Base-by-base conservation (phyloP, 345 rosid species). In the Isatis tinctoria region DNA sequence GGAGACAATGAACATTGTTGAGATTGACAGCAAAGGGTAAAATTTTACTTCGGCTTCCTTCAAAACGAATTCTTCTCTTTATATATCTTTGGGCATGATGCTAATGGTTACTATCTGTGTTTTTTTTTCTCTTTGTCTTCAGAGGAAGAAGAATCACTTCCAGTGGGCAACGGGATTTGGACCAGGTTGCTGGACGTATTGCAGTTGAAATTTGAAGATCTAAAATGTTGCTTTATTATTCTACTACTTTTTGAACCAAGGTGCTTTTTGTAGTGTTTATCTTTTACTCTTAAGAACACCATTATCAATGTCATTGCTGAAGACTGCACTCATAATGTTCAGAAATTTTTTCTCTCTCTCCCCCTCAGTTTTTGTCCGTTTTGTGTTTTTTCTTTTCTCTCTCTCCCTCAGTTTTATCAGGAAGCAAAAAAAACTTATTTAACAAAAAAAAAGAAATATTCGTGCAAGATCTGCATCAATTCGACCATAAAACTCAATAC, bases 61-160 rank as follows among this genome's bases (percentile, higher is more conserved):
- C 1, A 17, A n/a, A 18, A 8, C 2, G 5, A 43, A 35, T 3
- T 1, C 33, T 37, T 63, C 40, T 47, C 18, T 37, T 20, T 40
- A 0, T 1, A 16, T 60, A 5, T 14, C n/a, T 52, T 49, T 40
- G 27, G n/a, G 26, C 2, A 13, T 3, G 4, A n/a, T 40, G 10
- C 41, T 59, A 17, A 60, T 37, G 14, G 64, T 72, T 8, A 13
- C 32, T 13, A 4, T 49, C 10, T n/a, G n/a, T n/a, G n/a, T 70
- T 30, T 33, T 43, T 8, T 48, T 48, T 6, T 52, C 2, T 48
- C 2, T 52, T 22, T 53, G 39, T 27, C 2, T 47, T 4, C 90
- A 90, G 98, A 20, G 98, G 95, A 65, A 87, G 98, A 74, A 86
- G 18, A 80, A 93, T 93, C 72, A 90, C 97, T 7, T 93, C 98